Evolutionary conservation across 768 basidiomycete genomes (phyloP), one percentile per base, ranked within the genome.

Genomic region (Leccinellum albellum): DNA sequence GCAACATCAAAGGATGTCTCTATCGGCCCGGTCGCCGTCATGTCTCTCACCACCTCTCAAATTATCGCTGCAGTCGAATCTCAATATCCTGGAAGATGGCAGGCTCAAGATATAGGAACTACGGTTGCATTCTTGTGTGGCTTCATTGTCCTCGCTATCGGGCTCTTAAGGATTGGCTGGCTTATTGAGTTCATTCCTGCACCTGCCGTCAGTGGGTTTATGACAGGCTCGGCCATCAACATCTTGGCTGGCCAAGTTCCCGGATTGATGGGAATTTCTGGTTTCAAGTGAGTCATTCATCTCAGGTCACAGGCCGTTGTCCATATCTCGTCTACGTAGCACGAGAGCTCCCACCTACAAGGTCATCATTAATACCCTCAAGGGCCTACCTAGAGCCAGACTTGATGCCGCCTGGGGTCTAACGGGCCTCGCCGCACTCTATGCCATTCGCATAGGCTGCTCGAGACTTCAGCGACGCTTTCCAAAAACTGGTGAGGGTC

Each of bases 21-120:
- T n/a, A 98, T 99, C 63, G 97, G 97, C 50, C 97, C 97, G 2
- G 96, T 98, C 63, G 96, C 97, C 8, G 96, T 99, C 69, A 97
- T 99, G 94, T 95, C 93, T 2, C 81, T 97, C 51, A 89, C 90
- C 20, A 84, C 86, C 17, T 81, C 91, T 8, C 85, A 91, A 69
- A 85, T 98, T 61, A 90, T 98, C 68, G 75, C 79, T 14, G 72
- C 80, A 33, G 83, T 97, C 52, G 66, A 87, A 45, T 64, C 75
- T 0, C 64, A 70, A 10, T 74, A 85, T 63, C 86, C 83, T 1
- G 74, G 73, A n/a, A 66, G 77, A 63, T 96, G 85, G 83, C 63
- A 73, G 4, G 78, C 76, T 1, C 86, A 89, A 1, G 77, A 85
- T 55, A 98, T 99, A 57, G 97, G 91, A 4, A 91, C 87, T 12